phyloP scores from a whole-genome alignment of 169 alveolate genomes.

The Plasmodium gaboni region DNA sequence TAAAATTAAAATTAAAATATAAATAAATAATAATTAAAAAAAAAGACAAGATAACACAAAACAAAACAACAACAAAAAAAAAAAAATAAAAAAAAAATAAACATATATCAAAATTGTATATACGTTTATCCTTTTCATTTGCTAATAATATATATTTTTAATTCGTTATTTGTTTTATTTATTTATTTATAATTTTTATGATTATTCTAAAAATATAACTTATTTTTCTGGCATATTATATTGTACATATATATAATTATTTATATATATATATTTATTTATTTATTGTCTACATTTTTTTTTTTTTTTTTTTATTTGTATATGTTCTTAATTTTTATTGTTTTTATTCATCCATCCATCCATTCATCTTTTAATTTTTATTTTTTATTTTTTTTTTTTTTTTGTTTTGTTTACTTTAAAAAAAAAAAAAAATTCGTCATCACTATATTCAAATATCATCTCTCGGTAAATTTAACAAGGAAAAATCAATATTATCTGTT shows the following conservation, averaged over 20 bases:
- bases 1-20: no score
- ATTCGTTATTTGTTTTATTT: no score
- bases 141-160: no score
- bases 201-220: no score
- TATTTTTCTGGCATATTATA: neutral
- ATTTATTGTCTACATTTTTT: neutral
- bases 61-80: no score
- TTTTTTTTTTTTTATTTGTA: neutral
- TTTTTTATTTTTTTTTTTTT: conserved; percentile 1
- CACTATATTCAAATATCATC: conserved; percentile 29
- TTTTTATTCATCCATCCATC: neutral
- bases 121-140: no score
- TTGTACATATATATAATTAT: neutral
- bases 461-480: conserved; percentile 35
- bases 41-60: no score
- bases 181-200: no score
- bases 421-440: neutral
- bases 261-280: neutral
- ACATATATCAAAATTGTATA: no score
- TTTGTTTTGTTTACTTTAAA: neutral
- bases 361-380: neutral
- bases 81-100: no score
- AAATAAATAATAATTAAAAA: no score
- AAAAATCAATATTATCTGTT: conserved; percentile 54
- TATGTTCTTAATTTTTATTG: neutral